Evolutionary conservation across 163 green algal genomes (phyloP).

Genomic region (Scenedesmus sp.): DNA sequence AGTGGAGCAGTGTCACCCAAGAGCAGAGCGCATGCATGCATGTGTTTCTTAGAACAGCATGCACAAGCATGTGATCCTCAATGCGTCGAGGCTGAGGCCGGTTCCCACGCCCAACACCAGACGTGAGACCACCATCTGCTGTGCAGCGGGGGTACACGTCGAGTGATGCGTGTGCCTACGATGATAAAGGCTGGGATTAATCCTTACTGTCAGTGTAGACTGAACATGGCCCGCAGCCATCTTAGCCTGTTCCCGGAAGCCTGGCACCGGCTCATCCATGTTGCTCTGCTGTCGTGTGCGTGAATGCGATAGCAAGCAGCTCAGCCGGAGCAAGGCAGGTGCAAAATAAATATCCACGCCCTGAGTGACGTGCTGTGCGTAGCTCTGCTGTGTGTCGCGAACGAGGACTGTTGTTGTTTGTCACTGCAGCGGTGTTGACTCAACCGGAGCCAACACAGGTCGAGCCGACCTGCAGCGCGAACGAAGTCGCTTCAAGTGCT

Average conservation of each 20-base stretch:
- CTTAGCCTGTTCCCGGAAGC: conserved; percentile 28
- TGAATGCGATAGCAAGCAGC: neutral
- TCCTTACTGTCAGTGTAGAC: conserved; percentile 2
- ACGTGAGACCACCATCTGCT: neutral
- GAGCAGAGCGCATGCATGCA: neutral
- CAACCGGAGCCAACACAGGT: neutral
- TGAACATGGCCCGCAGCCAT: conserved; percentile 9
- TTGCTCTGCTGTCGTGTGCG: neutral
- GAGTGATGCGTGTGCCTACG: no score
- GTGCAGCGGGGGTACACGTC: neutral
- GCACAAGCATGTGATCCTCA: no score
- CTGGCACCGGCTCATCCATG: neutral
- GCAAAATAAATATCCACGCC: neutral
- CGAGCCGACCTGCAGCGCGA: neutral
- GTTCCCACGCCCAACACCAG: neutral
- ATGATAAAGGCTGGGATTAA: no score
- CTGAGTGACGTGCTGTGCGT: neutral
- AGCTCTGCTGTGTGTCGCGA: neutral
- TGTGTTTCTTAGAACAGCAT: neutral
- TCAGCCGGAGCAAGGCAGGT: neutral
- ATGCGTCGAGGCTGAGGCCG: neutral
- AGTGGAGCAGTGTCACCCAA: neutral
- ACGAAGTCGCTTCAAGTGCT: neutral
- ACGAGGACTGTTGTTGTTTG: neutral
- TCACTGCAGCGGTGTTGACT: neutral